Evolutionary conservation across 768 basidiomycete species (phyloP).

Genomic region (Floccularia luteovirens): DNA sequence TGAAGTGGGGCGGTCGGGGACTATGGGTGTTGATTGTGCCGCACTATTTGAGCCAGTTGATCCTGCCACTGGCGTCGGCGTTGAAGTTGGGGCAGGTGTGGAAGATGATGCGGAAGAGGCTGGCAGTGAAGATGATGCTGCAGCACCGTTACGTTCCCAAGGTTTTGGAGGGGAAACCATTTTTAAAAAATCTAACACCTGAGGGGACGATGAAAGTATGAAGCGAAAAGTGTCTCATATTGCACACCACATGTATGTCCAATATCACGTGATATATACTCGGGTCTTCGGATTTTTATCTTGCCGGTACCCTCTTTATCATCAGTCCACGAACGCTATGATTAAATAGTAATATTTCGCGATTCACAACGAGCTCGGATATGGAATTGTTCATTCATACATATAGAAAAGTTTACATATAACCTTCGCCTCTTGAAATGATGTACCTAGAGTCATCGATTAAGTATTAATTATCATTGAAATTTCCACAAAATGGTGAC

Average conservation of each 20-base stretch:
- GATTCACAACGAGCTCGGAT: no score
- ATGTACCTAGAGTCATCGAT: conserved; percentile 17
- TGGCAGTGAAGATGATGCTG: no score
- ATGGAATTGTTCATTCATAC: no score
- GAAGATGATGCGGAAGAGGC: conserved; percentile 18
- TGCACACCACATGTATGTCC: no score
- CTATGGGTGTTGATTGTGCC: conserved; percentile 22
- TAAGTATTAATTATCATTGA: no score
- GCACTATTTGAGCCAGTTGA: conserved; percentile 11
- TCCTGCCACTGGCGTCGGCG: conserved; percentile 16
- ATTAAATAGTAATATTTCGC: no score
- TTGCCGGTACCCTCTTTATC: no score
- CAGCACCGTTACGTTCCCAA: conserved; percentile 55
- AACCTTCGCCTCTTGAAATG: conserved; percentile 16
- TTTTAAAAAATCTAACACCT: conserved; percentile 4
- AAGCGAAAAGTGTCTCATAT: no score
- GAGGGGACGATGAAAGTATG: no score
- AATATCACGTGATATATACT: no score
- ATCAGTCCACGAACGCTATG: no score
- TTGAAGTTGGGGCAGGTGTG: conserved; percentile 14
- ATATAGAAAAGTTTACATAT: conserved; percentile 16
- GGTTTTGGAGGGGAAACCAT: conserved; percentile 83
- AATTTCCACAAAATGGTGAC: background rate
- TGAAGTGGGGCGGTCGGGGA: conserved; percentile 55
- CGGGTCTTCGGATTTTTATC: no score